Evolutionary conservation across 441 rosid species (phyloP).

Genomic region (Erysimum pusillum): DNA sequence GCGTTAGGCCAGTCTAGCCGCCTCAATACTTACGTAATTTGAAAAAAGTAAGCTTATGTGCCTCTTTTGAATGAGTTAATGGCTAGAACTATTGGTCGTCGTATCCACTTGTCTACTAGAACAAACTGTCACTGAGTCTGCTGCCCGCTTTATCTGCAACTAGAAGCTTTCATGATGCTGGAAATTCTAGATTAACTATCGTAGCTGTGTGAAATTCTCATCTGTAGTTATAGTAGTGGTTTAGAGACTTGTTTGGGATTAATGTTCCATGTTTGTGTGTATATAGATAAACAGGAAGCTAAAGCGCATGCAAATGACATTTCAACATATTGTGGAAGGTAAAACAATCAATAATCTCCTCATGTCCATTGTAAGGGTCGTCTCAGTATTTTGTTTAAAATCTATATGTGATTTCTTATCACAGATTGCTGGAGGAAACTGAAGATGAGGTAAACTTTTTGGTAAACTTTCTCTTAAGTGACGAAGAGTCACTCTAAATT

Average conservation of each 20-base stretch:
- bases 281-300: constrained; percentile 88
- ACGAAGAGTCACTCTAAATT: constrained; percentile 6
- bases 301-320: constrained; percentile 82
- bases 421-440: constrained; percentile 85
- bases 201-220: constrained; percentile 26
- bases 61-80: background rate
- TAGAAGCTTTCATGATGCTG: constrained; percentile 23
- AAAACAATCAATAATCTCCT: constrained; percentile 42
- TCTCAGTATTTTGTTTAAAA: constrained; percentile 31
- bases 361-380: background rate
- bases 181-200: constrained; percentile 1
- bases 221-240: constrained; percentile 5
- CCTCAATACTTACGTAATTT: background rate
- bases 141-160: background rate
- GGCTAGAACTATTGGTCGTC: background rate
- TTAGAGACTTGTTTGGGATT: constrained; percentile 15
- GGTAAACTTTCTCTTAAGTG: constrained; percentile 7
- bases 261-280: constrained; percentile 36
- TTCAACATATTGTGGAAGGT: constrained; percentile 96
- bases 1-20: background rate
- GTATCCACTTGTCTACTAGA: constrained; percentile 2
- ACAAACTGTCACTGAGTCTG: background rate
- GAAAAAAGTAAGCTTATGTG: background rate
- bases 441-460: constrained; percentile 81
- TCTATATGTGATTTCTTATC: constrained; percentile 14